phyloP scores from a whole-genome alignment of 345 rosid species.

The Salix viminalis region DNA sequence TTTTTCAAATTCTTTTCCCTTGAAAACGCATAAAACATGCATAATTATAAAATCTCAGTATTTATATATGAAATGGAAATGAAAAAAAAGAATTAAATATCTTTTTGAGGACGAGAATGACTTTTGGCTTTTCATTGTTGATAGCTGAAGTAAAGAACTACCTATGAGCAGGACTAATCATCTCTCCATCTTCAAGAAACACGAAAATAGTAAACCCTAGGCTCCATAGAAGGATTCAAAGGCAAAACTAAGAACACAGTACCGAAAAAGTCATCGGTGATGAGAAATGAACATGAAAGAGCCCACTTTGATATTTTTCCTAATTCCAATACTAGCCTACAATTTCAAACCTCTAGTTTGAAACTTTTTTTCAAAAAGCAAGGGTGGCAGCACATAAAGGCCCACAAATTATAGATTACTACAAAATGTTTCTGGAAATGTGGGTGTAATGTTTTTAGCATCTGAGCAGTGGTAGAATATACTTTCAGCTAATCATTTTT shows the following conservation, averaged over 20 bases:
- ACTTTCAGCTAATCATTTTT: conserved; percentile 45
- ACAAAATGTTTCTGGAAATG: conserved; percentile 24
- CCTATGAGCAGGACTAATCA: not conserved
- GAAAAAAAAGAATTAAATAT: too few relatives aligned
- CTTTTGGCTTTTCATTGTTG: too few relatives aligned
- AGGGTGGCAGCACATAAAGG: conserved; percentile 14
- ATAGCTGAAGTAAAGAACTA: not conserved
- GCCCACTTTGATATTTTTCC: conserved; percentile 37
- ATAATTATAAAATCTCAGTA: too few relatives aligned
- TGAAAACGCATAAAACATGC: too few relatives aligned
- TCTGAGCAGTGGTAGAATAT: not conserved
- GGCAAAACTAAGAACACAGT: not conserved
- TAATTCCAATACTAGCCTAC: conserved; percentile 44
- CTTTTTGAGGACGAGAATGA: too few relatives aligned
- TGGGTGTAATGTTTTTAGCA: conserved; percentile 15
- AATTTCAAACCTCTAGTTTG: conserved; percentile 42
- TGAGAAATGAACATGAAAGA: conserved; percentile 38
- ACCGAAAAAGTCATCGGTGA: conserved; percentile 22
- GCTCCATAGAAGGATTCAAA: conserved; percentile 34
- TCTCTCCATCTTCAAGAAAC: not conserved
- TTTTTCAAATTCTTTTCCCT: too few relatives aligned
- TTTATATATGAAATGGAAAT: too few relatives aligned
- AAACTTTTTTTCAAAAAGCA: conserved; percentile 41
- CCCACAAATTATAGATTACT: conserved; percentile 17
- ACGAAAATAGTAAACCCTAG: not conserved